Conservation (phyloP, 2,329 filamentous ascomycete genomes). For the Epicoccum nigrum region DNA sequence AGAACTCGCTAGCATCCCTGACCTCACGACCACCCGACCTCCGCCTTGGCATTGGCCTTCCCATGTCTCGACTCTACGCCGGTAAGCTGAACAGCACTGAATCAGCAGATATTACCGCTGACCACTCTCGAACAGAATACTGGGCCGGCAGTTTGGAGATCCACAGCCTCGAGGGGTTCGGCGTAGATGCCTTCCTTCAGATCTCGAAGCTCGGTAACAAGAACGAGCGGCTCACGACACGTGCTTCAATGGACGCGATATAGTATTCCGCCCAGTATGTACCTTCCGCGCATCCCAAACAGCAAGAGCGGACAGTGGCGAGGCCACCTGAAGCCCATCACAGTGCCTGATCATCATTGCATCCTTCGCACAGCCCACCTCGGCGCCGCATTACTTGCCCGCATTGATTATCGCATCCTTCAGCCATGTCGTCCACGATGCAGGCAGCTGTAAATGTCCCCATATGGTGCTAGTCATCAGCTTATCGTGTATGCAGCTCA, state of each 20-base stretch:
- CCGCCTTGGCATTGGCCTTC: slow-evolving; percentile 88
- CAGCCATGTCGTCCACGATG: neutral
- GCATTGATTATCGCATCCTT: slow-evolving; percentile 6
- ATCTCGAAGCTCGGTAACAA: slow-evolving; percentile 97
- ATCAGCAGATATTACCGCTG: neutral
- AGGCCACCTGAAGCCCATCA: neutral
- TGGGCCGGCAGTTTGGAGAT: slow-evolving; percentile 93
- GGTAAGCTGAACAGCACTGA: slow-evolving; percentile 20
- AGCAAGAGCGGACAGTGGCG: neutral
- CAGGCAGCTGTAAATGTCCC: neutral
- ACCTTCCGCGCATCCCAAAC: too few relatives aligned
- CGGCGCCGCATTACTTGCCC: slow-evolving; percentile 10
- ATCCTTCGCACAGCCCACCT: neutral
- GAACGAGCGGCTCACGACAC: slow-evolving; percentile 83
- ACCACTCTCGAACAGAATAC: slow-evolving; percentile 66
- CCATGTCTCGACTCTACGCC: slow-evolving; percentile 91
- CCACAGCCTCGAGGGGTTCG: slow-evolving; percentile 93
- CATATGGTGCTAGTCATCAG: too few relatives aligned
- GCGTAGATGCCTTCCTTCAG: slow-evolving; percentile 93
- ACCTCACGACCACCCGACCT: slow-evolving; percentile 85
- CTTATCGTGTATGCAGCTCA: slow-evolving; percentile 12
- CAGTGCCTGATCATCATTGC: neutral
- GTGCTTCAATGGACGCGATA: slow-evolving; percentile 59
- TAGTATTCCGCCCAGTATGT: too few relatives aligned
- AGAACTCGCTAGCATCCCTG: slow-evolving; percentile 77